Base-by-base conservation (phyloP, 1,284 basidiomycete genomes). In the Cutaneotrichosporon sp. region DNA sequence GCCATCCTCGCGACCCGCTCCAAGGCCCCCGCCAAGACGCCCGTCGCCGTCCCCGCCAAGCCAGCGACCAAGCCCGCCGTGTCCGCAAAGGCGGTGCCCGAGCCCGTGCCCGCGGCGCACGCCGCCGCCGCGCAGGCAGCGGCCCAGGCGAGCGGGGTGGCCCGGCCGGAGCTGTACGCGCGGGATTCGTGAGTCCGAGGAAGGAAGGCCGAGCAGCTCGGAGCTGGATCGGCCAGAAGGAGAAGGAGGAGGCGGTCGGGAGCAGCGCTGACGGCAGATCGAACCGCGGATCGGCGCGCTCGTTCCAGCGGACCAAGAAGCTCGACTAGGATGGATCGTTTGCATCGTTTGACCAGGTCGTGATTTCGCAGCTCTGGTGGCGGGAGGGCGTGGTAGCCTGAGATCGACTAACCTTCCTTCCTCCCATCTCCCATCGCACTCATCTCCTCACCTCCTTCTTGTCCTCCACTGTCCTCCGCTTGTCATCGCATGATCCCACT, bases 261-360 rank as follows among this genome's bases (percentile, higher is more conserved):
- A n/a, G n/a, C n/a, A n/a, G n/a, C n/a, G n/a, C 45, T 55, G 52
- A 53, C 34, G n/a, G 3, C 58, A 63, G 58, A 18, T 52, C 56
- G 16, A 13, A 22, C 10, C 22, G 62, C 11, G 62, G 58, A 20
- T 57, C 57, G n/a, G 16, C 25, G 3, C 22, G 62, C 11, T 58
- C 59, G 22, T 64, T 64, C 59, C 56, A 57, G 55, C 46, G 63
- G 29, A 64, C 63, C 34, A 64, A 64, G 63, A 64, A 64, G 56
- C 63, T 64, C 42, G 63, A 64, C 54, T 59, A 53, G 13, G 20
- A 38, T 49, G 34, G 25, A 33, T 43, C 27, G 24, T n/a, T n/a
- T n/a, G n/a, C n/a, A n/a, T n/a, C n/a, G n/a, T n/a, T n/a, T 42
- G 31, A 11, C 24, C n/a, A 11, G 27, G 29, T 16, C 29, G n/a